phyloP scores from a whole-genome alignment of 805 yeast genomes.

The Yamadazyma olivae region DNA sequence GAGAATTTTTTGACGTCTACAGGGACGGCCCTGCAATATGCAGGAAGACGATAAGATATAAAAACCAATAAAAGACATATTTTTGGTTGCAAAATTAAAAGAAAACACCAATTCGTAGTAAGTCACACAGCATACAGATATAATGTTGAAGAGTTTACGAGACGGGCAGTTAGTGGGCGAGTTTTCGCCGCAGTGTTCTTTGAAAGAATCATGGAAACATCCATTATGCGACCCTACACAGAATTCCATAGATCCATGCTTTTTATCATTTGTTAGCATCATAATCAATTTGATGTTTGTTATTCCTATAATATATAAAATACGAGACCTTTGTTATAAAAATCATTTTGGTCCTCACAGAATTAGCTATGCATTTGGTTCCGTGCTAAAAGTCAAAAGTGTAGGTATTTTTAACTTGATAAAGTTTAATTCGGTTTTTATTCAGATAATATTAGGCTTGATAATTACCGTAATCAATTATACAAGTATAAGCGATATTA shows the following conservation, averaged over 20 bases:
- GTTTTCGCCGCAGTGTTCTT: too few species aligned
- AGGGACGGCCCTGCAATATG: too few species aligned
- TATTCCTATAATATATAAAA: constrained; percentile 12
- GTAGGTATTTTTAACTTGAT: constrained; percentile 17
- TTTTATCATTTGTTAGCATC: constrained; percentile 15
- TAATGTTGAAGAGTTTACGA: too few species aligned
- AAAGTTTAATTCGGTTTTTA: constrained; percentile 15
- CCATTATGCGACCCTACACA: constrained; percentile 22
- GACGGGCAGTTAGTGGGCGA: too few species aligned
- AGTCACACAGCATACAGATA: too few species aligned
- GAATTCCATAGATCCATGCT: constrained; percentile 29
- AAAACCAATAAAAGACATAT: too few species aligned
- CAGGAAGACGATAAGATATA: too few species aligned
- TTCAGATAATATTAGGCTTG: constrained; percentile 12
- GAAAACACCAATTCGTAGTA: too few species aligned
- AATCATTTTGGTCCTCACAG: constrained; percentile 15
- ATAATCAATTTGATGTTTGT: constrained; percentile 6
- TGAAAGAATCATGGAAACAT: constrained; percentile 7
- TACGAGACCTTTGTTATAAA: constrained; percentile 7
- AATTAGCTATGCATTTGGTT: constrained; percentile 19
- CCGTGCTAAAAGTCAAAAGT: constrained; percentile 13
- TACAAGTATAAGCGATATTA: constrained; percentile 3
- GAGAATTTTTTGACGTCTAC: too few species aligned
- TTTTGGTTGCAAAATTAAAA: too few species aligned
- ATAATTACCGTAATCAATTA: constrained; percentile 9